These are phyloP conservation scores for Acorus calamus DNA, from an alignment of 106 monocot genomes.

Conservation along the genomic window DNA sequence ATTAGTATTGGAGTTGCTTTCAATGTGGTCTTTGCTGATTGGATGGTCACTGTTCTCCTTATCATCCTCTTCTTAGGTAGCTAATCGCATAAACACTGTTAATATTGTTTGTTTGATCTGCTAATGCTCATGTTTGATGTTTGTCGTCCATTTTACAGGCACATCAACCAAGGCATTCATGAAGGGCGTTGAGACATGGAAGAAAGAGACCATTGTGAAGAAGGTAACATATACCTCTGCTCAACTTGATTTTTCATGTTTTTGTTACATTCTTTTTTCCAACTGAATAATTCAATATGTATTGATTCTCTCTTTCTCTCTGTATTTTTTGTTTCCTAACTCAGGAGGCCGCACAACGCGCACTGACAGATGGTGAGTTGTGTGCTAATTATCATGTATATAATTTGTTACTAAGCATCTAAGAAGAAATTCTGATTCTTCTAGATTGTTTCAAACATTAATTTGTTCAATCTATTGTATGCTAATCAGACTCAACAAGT, in stretches of 20 bases:
- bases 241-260: too few relatives aligned
- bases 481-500: neutral
- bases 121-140: too few relatives aligned
- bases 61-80: conserved; percentile 54
- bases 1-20: conserved; percentile 63
- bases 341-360: conserved; percentile 34
- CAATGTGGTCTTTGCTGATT: conserved; percentile 54
- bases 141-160: conserved; percentile 7
- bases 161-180: conserved; percentile 57
- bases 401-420: too few relatives aligned
- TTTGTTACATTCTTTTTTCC: neutral
- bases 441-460: neutral
- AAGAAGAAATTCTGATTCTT: too few relatives aligned
- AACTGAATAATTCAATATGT: too few relatives aligned
- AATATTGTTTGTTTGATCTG: too few relatives aligned
- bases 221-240: conserved; percentile 20
- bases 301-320: neutral
- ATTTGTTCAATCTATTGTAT: neutral
- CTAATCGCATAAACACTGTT: too few relatives aligned
- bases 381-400: neutral
- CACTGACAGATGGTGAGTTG: conserved; percentile 15
- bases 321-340: neutral
- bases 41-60: conserved; percentile 63
- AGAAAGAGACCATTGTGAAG: conserved; percentile 48
- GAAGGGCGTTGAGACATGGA: conserved; percentile 57